phyloP scores from a whole-genome alignment of 768 basidiomycete genomes.

The Leccinum longicurvipes region DNA sequence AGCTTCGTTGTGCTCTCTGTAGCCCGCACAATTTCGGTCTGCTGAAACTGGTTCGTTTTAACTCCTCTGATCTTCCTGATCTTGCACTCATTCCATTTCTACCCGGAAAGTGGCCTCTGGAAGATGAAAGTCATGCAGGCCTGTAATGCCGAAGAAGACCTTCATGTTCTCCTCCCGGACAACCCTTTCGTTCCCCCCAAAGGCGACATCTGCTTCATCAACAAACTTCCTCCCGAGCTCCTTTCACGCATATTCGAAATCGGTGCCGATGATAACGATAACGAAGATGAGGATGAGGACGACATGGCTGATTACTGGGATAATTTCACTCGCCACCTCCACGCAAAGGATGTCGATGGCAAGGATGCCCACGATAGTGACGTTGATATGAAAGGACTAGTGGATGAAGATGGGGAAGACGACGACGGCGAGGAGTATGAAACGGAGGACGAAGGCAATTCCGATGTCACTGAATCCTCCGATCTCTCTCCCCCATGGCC shows the following conservation, averaged over 20 bases:
- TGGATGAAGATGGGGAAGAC: not conserved
- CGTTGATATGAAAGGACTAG: not conserved
- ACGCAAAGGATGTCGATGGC: conserved; percentile 31
- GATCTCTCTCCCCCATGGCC: conserved; percentile 7
- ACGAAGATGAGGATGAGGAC: conserved; percentile 40
- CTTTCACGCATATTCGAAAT: conserved; percentile 53
- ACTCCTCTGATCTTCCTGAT: not conserved
- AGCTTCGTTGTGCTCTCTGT: too few species aligned
- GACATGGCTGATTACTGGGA: conserved; percentile 15
- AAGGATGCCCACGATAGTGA: conserved; percentile 12
- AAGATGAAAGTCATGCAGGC: not conserved
- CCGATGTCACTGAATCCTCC: conserved; percentile 4
- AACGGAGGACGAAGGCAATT: conserved; percentile 1
- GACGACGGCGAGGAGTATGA: not conserved
- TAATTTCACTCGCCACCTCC: conserved; percentile 21
- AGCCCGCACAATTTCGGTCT: not conserved
- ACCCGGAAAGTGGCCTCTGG: not conserved
- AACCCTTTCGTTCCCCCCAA: conserved; percentile 49
- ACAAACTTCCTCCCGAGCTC: conserved; percentile 54
- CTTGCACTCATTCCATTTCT: not conserved
- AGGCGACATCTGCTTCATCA: conserved; percentile 43
- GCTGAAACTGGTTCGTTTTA: not conserved
- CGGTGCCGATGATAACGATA: conserved; percentile 40
- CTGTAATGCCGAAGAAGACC: not conserved
- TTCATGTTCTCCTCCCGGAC: conserved; percentile 33